phyloP scores from a whole-genome alignment of 768 basidiomycete genomes.

The Tremella yokohamensis region DNA sequence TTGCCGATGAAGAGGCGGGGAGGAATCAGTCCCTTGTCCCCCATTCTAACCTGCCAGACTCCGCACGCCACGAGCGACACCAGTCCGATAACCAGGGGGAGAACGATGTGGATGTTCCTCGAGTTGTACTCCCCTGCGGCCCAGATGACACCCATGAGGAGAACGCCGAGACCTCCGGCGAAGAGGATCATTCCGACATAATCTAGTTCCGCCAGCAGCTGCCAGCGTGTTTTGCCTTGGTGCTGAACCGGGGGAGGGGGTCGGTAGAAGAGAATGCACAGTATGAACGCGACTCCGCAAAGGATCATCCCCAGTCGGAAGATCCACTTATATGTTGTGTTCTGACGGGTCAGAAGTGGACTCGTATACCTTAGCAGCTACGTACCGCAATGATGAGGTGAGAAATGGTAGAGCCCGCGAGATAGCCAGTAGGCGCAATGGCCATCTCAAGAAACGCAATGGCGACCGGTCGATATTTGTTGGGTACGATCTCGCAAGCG shows the following conservation, averaged over 20 bases:
- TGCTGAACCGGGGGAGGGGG: background rate
- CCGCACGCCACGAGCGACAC: background rate
- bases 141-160: constrained; percentile 5
- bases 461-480: constrained; percentile 4
- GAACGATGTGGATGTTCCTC: background rate
- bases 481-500: constrained; percentile 3
- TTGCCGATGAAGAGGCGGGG: background rate
- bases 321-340: background rate
- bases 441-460: constrained; percentile 1
- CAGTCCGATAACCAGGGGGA: background rate
- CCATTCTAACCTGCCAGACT: background rate
- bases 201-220: background rate
- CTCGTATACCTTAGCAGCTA: too few species aligned
- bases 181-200: constrained; percentile 2
- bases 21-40: background rate
- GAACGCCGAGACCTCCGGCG: background rate
- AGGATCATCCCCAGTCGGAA: constrained; percentile 2
- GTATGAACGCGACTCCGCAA: constrained; percentile 1
- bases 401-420: too few species aligned
- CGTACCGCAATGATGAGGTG: background rate
- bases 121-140: background rate
- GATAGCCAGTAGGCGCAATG: background rate
- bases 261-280: constrained; percentile 2
- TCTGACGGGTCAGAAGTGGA: background rate
- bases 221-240: background rate